A percentile compares a stretch with the other conserved stretches of the same genome.
Conservation (phyloP, 75 land plant species). For the Selaginella tamariscina region DNA sequence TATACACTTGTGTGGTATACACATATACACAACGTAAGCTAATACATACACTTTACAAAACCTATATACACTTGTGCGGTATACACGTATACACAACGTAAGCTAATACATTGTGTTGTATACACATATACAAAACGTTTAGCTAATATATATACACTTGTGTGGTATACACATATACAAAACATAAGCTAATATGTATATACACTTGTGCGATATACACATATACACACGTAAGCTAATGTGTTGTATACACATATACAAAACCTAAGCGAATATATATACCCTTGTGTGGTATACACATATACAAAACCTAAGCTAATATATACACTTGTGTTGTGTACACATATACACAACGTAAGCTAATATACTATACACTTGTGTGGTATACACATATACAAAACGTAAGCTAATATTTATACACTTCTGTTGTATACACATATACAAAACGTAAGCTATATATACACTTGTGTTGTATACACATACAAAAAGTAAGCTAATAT, state of each 20-base stretch:
- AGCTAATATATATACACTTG: constrained; percentile 16
- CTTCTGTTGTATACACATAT: not conserved
- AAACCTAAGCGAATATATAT: no score
- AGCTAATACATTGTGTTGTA: not conserved
- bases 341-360: not conserved
- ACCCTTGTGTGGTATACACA: not conserved
- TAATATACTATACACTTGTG: no score
- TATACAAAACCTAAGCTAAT: not conserved
- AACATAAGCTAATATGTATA: not conserved
- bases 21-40: not conserved
- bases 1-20: not conserved
- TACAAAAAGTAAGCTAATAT: not conserved
- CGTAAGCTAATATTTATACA: no score
- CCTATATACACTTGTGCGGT: constrained; percentile 16
- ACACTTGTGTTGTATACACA: no score
- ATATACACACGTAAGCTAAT: not conserved
- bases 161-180: not conserved
- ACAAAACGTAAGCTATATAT: no score
- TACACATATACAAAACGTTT: not conserved
- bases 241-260: not conserved
- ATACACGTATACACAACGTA: not conserved
- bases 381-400: not conserved
- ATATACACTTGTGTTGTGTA: no score
- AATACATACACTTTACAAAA: no score
- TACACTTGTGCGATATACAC: not conserved